phyloP scores from a whole-genome alignment of 345 rosid species.

The Luvunga scandens region DNA sequence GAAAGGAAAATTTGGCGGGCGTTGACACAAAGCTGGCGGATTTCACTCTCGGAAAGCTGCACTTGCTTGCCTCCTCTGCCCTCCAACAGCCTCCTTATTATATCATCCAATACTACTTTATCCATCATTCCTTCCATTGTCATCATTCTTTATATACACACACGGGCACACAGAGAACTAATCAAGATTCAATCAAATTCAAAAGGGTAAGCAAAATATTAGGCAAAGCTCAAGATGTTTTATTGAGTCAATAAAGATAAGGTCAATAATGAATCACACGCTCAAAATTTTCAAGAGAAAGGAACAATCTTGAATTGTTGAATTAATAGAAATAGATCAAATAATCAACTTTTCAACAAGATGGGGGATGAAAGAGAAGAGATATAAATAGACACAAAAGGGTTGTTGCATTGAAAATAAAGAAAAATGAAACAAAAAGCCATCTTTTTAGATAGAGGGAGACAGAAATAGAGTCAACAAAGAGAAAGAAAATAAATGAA shows the following conservation, averaged over 20 bases:
- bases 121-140: slow-evolving; percentile 76
- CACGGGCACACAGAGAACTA: background rate
- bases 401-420: slow-evolving; percentile 13
- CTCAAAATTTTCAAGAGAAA: slow-evolving; percentile 2
- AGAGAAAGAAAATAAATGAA: slow-evolving; percentile 16
- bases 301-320: background rate
- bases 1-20: slow-evolving; percentile 92
- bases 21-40: slow-evolving; percentile 95
- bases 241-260: background rate
- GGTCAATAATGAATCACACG: slow-evolving; percentile 17
- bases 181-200: background rate
- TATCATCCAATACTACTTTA: slow-evolving; percentile 81
- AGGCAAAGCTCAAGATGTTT: slow-evolving; percentile 13
- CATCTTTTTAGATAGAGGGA: slow-evolving; percentile 3
- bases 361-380: background rate
- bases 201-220: slow-evolving; percentile 13
- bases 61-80: slow-evolving; percentile 95
- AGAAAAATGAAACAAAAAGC: slow-evolving; percentile 13
- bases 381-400: slow-evolving; percentile 2
- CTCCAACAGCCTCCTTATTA: slow-evolving; percentile 82
- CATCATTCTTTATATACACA: slow-evolving; percentile 32
- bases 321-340: background rate
- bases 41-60: slow-evolving; percentile 94
- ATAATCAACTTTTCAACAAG: slow-evolving; percentile 9
- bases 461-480: slow-evolving; percentile 22